Conservation (phyloP, 225 moss, liverwort and hornwort species). For the Climacium dendroides region DNA sequence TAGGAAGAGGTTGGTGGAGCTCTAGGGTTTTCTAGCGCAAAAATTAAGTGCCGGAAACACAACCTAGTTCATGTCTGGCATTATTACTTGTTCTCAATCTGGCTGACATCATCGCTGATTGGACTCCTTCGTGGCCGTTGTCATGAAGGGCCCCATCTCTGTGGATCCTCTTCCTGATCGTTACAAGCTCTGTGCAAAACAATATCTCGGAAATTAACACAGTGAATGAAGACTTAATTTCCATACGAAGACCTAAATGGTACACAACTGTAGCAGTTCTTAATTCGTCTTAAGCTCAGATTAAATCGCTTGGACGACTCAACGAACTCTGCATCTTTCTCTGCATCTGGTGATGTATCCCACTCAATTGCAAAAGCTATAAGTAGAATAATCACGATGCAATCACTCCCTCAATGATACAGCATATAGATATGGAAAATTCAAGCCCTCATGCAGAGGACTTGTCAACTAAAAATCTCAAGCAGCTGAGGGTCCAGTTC, state of each 20-base stretch:
- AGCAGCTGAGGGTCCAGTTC: neutral
- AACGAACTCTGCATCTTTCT: neutral
- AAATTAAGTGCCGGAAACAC: conserved; percentile 29
- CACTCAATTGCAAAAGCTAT: neutral
- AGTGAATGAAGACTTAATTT: neutral
- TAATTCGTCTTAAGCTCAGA: conserved; percentile 13
- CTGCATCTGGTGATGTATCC: neutral
- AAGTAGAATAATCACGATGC: neutral
- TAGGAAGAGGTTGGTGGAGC: neutral
- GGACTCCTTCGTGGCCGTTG: neutral
- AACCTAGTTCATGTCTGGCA: conserved; percentile 13
- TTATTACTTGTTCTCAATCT: conserved; percentile 29
- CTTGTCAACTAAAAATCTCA: neutral
- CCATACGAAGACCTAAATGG: neutral
- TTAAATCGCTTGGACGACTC: conserved; percentile 5
- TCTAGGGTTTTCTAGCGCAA: conserved; percentile 19
- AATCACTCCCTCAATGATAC: neutral
- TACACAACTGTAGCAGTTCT: neutral
- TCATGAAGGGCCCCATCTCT: neutral
- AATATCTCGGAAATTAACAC: neutral
- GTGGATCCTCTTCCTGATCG: neutral
- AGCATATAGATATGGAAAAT: neutral
- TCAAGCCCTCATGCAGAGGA: neutral
- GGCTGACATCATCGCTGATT: neutral
- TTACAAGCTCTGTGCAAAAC: conserved; percentile 3